Evolutionary conservation across 768 basidiomycete species (phyloP).

Genomic region (Lactarius indigo): DNA sequence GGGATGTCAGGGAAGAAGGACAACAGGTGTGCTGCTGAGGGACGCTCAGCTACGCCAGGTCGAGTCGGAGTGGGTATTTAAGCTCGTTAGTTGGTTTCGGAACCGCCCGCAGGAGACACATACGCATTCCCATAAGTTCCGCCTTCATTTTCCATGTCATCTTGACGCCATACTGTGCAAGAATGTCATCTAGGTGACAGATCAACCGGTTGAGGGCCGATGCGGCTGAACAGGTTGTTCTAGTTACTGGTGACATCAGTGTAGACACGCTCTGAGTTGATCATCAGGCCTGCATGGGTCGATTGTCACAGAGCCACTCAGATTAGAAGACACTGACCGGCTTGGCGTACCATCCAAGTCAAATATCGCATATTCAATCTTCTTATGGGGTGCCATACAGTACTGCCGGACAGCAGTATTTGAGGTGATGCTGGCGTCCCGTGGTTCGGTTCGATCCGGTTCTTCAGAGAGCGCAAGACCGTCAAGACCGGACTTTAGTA

Average conservation of each 20-base stretch:
- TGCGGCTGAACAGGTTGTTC: conserved; percentile 27
- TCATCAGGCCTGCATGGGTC: conserved; percentile 53
- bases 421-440: too few species aligned
- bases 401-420: too few species aligned
- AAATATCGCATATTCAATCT: conserved; percentile 33
- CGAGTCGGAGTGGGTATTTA: neutral
- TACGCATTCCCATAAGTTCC: conserved; percentile 83
- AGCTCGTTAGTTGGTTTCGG: neutral
- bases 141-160: conserved; percentile 91
- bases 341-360: conserved; percentile 35
- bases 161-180: conserved; percentile 63
- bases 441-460: too few species aligned
- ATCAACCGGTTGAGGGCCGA: conserved; percentile 1
- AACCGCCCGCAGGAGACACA: conserved; percentile 6
- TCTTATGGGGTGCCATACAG: neutral
- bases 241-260: conserved; percentile 69
- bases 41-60: conserved; percentile 51
- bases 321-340: neutral
- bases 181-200: conserved; percentile 55
- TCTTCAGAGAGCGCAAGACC: too few species aligned
- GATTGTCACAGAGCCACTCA: neutral
- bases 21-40: conserved; percentile 60
- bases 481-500: too few species aligned
- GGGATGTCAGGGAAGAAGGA: conserved; percentile 74
- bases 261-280: conserved; percentile 75